phyloP scores from a whole-genome alignment of 139 green algal species.

The Closterium sp. region DNA sequence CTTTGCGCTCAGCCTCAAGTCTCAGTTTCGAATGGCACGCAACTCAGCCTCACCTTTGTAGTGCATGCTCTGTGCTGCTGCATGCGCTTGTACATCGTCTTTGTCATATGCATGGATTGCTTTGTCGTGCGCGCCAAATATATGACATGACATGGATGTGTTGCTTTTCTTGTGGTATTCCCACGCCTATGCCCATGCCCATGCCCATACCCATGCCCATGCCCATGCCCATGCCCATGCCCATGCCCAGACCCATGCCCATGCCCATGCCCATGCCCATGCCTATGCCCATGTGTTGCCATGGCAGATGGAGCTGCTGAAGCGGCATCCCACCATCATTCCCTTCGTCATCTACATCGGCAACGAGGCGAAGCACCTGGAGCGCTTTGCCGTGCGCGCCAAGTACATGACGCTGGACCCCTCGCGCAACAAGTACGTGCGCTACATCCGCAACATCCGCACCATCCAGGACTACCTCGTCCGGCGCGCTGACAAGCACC shows the following conservation, averaged over 20 bases:
- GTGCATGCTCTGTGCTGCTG: background rate
- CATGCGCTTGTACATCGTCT: background rate
- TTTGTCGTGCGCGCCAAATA: too few relatives aligned
- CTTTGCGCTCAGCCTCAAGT: background rate
- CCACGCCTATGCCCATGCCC: too few relatives aligned
- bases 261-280: too few relatives aligned
- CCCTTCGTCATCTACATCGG: constrained; percentile 92
- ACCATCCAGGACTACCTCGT: constrained; percentile 74
- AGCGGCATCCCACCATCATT: constrained; percentile 65
- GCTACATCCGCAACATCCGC: constrained; percentile 79
- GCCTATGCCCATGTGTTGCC: background rate
- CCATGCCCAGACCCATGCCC: too few relatives aligned
- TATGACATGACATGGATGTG: too few relatives aligned
- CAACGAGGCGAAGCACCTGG: constrained; percentile 84
- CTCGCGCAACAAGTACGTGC: constrained; percentile 80
- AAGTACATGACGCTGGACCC: constrained; percentile 92
- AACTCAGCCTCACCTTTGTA: constrained; percentile 67
- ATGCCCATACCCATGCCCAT: too few relatives aligned
- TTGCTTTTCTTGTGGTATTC: too few relatives aligned
- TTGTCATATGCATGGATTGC: too few relatives aligned
- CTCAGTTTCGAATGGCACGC: constrained; percentile 59
- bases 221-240: too few relatives aligned
- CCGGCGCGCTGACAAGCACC: constrained; percentile 68
- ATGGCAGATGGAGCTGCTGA: constrained; percentile 68
- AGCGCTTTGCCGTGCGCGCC: constrained; percentile 88